phyloP scores from a whole-genome alignment of 148 eudicot genomes.

The Fagopyrum tataricum region DNA sequence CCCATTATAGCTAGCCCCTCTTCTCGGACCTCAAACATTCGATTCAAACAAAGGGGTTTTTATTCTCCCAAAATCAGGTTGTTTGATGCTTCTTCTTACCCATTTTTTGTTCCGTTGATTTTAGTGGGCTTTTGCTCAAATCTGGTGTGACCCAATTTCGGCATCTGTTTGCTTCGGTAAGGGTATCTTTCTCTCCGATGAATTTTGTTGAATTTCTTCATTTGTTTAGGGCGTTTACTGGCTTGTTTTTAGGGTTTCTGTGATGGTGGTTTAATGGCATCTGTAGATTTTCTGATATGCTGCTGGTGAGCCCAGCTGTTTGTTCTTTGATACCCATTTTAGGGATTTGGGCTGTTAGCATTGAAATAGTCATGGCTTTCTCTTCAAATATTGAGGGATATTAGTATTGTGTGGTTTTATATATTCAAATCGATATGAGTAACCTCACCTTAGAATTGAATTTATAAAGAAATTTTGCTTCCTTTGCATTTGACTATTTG shows the following conservation, averaged over 20 bases:
- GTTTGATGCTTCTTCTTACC: neutral
- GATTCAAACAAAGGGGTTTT: neutral
- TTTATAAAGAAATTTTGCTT: neutral
- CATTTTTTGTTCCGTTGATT: slow-evolving; percentile 2
- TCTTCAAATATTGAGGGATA: neutral
- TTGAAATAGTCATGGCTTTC: neutral
- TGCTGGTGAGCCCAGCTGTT: neutral
- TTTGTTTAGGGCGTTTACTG: neutral
- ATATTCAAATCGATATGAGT: neutral
- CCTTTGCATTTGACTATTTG: neutral
- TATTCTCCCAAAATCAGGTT: neutral
- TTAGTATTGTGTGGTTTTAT: neutral
- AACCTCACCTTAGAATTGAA: neutral
- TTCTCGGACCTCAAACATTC: neutral
- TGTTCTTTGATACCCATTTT: neutral
- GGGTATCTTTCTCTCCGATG: neutral
- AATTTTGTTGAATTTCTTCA: slow-evolving; percentile 4
- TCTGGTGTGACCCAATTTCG: slow-evolving; percentile 15
- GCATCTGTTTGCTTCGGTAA: neutral
- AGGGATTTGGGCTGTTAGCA: neutral
- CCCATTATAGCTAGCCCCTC: neutral
- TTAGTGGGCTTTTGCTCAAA: slow-evolving; percentile 10
- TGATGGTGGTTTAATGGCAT: neutral
- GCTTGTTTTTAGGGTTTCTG: slow-evolving; percentile 1
- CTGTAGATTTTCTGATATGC: neutral